Base-by-base conservation (phyloP, 495 filamentous ascomycete species). In the Penicillium herquei region DNA sequence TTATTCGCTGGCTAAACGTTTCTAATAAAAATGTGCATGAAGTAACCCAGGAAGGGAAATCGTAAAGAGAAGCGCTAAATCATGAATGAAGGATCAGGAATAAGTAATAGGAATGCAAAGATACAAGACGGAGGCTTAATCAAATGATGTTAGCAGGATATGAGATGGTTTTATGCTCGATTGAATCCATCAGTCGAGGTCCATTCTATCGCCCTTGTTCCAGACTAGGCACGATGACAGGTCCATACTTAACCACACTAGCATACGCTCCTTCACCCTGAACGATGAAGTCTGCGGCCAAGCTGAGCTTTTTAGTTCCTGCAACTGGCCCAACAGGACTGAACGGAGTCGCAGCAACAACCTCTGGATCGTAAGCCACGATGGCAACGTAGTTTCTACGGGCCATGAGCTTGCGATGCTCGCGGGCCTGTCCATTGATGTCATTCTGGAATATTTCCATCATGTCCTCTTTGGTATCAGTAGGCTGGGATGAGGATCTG, bases 381-480 rank as follows among this genome's bases (percentile, higher is more conserved):
- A 94, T 87, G 11, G 92, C 93, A n/a, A 91, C 88, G 59, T 98
- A 98, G 61, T 97, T 98, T 35, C 94, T 75, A 26, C 95, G 73
- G 3, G 84, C 91, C 94, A 98, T 98, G 34, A 98, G 80, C 63
- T 91, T 88, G 68, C 90, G 89, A 58, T 88, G 75, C 72, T 98
- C 94, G 21, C 95, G 79, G 1, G 84, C 74, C 30, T 83, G 76
- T 12, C 95, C 92, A 48, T 83, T 88, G 14, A 93, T 89, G 62
- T 98, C 94, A 7, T 81, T 86, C 67, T 92, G 87, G 81, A 98
- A 98, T 59, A 98, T 90, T 75, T 98, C 94, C 86, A 98, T 92
- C 94, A 98, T 98, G 68, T 98, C 94, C 71, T 98, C 94, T 70
- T 98, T 98, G 37, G 94, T 98, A 66, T 98, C 94, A 18, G 72